Evolutionary conservation across 2,329 filamentous ascomycete genomes (phyloP).

Genomic region (Diplocarpon rosae): DNA sequence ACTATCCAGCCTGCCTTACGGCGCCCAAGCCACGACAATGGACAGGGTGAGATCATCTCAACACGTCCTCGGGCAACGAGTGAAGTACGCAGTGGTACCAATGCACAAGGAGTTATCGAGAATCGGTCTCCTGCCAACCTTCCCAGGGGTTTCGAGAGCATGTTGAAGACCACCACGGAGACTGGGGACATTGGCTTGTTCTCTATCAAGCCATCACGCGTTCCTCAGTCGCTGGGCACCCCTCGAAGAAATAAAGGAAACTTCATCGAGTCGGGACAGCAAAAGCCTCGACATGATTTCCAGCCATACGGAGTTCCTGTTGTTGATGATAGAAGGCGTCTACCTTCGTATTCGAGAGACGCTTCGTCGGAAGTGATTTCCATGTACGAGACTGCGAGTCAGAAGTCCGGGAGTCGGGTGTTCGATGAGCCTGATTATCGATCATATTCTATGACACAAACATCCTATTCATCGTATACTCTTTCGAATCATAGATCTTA

Average conservation of each 20-base stretch:
- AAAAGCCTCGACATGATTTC: constrained; percentile 14
- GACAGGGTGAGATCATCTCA: constrained; percentile 8
- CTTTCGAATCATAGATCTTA: constrained; percentile 38
- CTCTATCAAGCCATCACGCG: constrained; percentile 37
- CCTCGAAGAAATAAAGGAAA: constrained; percentile 14
- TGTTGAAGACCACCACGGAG: constrained; percentile 56
- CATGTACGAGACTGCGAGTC: constrained; percentile 42
- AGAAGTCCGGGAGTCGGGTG: constrained; percentile 33
- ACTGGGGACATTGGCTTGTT: constrained; percentile 54
- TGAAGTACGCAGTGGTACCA: constrained; percentile 3
- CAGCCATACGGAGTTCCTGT: constrained; percentile 20
- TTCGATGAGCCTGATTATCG: constrained; percentile 35
- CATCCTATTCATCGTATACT: constrained; percentile 29
- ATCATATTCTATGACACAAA: constrained; percentile 43
- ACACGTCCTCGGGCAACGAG: constrained; percentile 13
- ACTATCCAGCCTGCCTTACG: constrained; percentile 8
- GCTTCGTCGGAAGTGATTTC: constrained; percentile 44
- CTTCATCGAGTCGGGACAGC: constrained; percentile 13
- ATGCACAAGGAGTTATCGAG: constrained; percentile 7
- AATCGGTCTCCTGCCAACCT: constrained; percentile 32
- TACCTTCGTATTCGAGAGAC: constrained; percentile 37
- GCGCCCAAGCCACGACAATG: constrained; percentile 7
- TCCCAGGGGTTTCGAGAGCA: constrained; percentile 47
- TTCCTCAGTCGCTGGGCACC: constrained; percentile 18
- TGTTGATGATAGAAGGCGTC: constrained; percentile 33